phyloP scores from a whole-genome alignment of 352 stramenopile genomes.

The Phytophthora colocasiae region DNA sequence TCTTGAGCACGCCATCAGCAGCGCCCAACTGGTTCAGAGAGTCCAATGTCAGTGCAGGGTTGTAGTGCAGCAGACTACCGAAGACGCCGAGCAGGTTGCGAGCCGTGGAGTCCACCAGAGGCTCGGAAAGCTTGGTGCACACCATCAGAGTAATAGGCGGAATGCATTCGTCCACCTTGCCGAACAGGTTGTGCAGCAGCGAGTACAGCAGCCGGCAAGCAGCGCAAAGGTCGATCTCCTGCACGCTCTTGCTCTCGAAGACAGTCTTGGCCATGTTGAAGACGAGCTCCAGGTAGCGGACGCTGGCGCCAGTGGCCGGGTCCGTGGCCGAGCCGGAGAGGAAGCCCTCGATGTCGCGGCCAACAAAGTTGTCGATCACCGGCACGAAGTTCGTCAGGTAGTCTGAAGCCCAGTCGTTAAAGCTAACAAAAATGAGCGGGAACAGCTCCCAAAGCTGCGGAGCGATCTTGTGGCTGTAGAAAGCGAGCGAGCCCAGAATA shows the following conservation, averaged over 20 bases:
- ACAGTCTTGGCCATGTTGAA: slow-evolving; percentile 83
- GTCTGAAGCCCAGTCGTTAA: slow-evolving; percentile 96
- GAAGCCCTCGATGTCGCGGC: slow-evolving; percentile 79
- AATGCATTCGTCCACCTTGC: slow-evolving; percentile 82
- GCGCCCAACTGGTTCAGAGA: slow-evolving; percentile 90
- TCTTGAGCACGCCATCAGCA: slow-evolving; percentile 90
- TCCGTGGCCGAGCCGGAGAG: slow-evolving; percentile 58
- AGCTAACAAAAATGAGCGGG: slow-evolving; percentile 95
- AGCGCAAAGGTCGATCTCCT: slow-evolving; percentile 80
- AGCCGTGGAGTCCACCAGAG: slow-evolving; percentile 73
- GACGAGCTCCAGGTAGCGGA: slow-evolving; percentile 83
- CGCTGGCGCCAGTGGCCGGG: slow-evolving; percentile 43
- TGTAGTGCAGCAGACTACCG: slow-evolving; percentile 94
- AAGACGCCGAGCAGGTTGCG: slow-evolving; percentile 92
- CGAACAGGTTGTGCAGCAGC: slow-evolving; percentile 86
- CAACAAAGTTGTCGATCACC: slow-evolving; percentile 97
- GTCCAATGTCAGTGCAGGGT: slow-evolving; percentile 89
- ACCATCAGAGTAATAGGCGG: slow-evolving; percentile 77
- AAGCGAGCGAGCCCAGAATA: slow-evolving; percentile 96
- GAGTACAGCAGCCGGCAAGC: slow-evolving; percentile 81
- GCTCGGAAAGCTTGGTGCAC: slow-evolving; percentile 62
- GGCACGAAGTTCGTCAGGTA: slow-evolving; percentile 96
- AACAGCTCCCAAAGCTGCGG: slow-evolving; percentile 96
- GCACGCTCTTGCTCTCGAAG: slow-evolving; percentile 63
- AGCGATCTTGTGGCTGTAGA: slow-evolving; percentile 94